Base-by-base conservation (phyloP, 139 green algal genomes). In the Coelastrella sp. region DNA sequence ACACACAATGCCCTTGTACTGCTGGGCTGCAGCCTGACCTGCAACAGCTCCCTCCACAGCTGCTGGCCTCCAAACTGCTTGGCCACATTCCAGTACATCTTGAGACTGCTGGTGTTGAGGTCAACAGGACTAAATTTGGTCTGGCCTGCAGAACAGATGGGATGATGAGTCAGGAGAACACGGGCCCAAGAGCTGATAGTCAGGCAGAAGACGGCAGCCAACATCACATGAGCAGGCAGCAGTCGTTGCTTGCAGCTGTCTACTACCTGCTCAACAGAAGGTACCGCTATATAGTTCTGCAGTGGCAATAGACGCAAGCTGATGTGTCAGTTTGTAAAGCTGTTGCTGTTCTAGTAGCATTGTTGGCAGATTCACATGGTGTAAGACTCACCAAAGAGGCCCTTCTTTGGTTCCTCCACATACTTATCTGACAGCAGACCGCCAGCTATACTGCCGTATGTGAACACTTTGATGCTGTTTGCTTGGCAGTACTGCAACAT, bases 371-470 rank as follows among this genome's bases (percentile, higher is more conserved):
- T 76, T 24, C 24, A 8, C 10, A 27, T 27, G 8, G 14, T 8
- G 9, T 80, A 60, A 27, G 6, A 20, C 87, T 78, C 72, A 83
- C 92, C 92, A 80, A 95, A 92, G 65, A 95, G 78, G 0, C 92
- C 92, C 15, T 66, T 79, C 27, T 85, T 91, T 11, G 92, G 91
- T 68, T 89, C 76, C 84, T 91, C 90, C 7, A 90, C 82, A 72
- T 94, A 93, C 68, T 91, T 92, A 78, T 95, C 93, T 27, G 80
- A 91, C 87, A 95, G 90, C 70, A 95, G 92, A 4, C 93, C 93
- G 27, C 93, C 93, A 17, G 79, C 93, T 70, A 95, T 83, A 20
- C 83, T 92, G 78, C 93, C 93, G 80, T 95, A 95, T 22, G 92
- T 91, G 24, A 95, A 84, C 59, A 95, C 79, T 78, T 93, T 93